Percentiles rank a stretch among this genome's conserved stretches.
Evolutionary conservation across 495 filamentous ascomycete genomes (phyloP).

Genomic region (Lophium mytilinum): DNA sequence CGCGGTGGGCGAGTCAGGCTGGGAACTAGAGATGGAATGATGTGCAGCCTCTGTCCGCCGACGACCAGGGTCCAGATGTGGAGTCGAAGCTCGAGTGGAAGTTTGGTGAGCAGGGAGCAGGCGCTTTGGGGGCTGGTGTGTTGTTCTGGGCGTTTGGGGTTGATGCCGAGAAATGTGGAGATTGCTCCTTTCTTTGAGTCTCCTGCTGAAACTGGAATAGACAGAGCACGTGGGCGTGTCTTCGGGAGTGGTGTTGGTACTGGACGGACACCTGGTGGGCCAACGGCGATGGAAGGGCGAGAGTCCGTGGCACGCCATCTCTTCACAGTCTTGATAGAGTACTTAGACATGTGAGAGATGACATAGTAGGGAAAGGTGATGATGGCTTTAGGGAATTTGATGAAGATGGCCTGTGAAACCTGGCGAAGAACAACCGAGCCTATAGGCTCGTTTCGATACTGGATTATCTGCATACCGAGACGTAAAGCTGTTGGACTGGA

Average conservation of each 20-base stretch:
- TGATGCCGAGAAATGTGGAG: not conserved
- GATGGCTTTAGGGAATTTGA: too few species aligned
- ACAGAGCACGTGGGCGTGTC: not conserved
- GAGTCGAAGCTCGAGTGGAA: constrained; percentile 5
- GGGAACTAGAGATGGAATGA: constrained; percentile 4
- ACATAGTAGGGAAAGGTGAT: too few species aligned
- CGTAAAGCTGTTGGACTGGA: too few species aligned
- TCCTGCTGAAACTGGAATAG: not conserved
- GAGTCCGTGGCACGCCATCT: too few species aligned
- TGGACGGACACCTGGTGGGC: not conserved
- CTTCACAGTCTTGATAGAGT: too few species aligned
- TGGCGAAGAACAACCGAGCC: too few species aligned
- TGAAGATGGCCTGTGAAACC: too few species aligned
- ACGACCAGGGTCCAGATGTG: not conserved
- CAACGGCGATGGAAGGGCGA: not conserved
- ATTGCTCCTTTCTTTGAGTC: not conserved
- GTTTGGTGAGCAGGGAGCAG: constrained; percentile 2
- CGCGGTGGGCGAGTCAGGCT: constrained; percentile 1
- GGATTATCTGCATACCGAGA: too few species aligned
- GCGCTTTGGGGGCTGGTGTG: not conserved
- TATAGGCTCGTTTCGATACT: too few species aligned
- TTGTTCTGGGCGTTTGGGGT: not conserved
- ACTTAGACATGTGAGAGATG: too few species aligned
- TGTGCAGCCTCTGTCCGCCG: not conserved
- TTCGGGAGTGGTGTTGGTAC: not conserved